Evolutionary conservation across 257 asterid genomes (phyloP).

Genomic region (Scutellaria baicalensis): DNA sequence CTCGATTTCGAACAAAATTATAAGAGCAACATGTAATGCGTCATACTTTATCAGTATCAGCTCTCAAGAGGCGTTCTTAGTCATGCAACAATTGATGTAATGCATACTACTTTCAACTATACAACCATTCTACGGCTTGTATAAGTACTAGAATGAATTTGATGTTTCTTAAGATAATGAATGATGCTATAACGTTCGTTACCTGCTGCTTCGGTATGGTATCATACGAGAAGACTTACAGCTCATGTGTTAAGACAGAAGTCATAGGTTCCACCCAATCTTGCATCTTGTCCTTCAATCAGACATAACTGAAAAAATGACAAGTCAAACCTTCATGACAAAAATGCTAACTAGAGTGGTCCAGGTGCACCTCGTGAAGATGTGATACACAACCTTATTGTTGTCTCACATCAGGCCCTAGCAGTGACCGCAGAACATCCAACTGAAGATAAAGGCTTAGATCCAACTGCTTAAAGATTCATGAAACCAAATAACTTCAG

Average conservation of each 20-base stretch:
- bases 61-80: neutral
- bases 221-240: neutral
- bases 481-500: neutral
- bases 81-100: neutral
- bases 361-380: slow-evolving; percentile 2
- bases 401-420: neutral
- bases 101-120: neutral
- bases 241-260: neutral
- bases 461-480: neutral
- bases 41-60: too few species aligned
- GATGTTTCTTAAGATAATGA: neutral
- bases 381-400: neutral
- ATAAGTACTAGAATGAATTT: neutral
- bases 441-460: neutral
- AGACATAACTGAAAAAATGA: neutral
- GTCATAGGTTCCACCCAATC: neutral
- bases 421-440: too few species aligned
- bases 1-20: too few species aligned
- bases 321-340: neutral
- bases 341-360: neutral
- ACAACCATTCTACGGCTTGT: neutral
- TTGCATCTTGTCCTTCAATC: neutral
- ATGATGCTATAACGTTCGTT: neutral
- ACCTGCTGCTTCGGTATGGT: neutral
- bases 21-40: too few species aligned